Evolutionary conservation across 768 basidiomycete species (phyloP), one percentile per base, ranked within the genome.

Genomic region (Rhizopogon vulgaris): DNA sequence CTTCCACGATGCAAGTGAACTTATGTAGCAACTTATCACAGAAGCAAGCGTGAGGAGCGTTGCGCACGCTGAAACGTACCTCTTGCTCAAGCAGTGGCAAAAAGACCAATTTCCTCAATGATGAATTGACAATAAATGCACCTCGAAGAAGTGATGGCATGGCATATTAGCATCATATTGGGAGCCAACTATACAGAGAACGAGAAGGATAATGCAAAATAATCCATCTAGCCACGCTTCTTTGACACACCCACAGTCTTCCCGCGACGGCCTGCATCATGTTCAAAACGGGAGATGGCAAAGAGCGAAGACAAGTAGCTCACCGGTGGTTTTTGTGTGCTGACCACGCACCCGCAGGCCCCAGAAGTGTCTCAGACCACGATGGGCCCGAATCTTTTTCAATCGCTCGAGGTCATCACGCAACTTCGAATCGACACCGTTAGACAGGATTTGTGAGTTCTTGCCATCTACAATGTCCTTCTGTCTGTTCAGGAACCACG

Each of bases 401-500:
- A 99, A 73, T 52, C 96, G 80, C 78, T 99, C 96, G 56, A 99
- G 78, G 70, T 99, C 96, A 37, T 98, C 96, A 73, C 96, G 91
- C 58, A 98, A 79, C 76, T 97, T 97, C 54, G 93, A 94, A 79
- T 98, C 96, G 45, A 99, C 90, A 60, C 82, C 83, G 75, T 97
- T 98, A 53, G 96, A 96, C 51, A 99, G 77, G 51, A 96, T 87
- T 75, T 99, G 96, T 46, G 81, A 84, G 76, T 94, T 85, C 75
- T 97, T 98, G 69, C 96, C 96, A 60, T 98, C 96, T 56, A 91
- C 83, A 49, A 96, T 93, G 68, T 98, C 95, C 72, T 91, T 91
- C 71, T 98, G 96, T 73, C 96, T 91, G 83, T 98, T 99, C 71
- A 98, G 73, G 83, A 99, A 98, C 95, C 95, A 99, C 38, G 84